A percentile compares a stretch with the other conserved stretches of the same genome.
Evolutionary conservation across 257 asterid genomes (phyloP).

Genomic region (Craterostigma plantagineum): DNA sequence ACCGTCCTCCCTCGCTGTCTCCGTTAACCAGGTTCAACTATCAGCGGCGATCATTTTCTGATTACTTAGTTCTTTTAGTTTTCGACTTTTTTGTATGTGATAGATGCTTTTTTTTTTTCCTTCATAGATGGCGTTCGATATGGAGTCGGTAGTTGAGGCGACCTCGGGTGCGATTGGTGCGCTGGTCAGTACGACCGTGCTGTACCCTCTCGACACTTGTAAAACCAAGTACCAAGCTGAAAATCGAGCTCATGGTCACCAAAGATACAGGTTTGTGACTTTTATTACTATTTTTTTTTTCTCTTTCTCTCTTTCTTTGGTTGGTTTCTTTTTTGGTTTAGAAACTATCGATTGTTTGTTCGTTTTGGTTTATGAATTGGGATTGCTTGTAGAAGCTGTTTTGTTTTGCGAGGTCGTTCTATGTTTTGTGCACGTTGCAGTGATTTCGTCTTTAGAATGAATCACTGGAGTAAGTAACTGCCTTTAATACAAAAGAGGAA

Average conservation of each 20-base stretch:
- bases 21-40: too few species aligned
- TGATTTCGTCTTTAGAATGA: too few species aligned
- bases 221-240: constrained; percentile 94
- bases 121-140: constrained; percentile 13
- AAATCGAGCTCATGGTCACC: constrained; percentile 45
- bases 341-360: background rate
- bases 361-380: background rate
- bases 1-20: background rate
- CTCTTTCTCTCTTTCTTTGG: background rate
- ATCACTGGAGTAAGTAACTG: too few species aligned
- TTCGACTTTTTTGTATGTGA: too few species aligned
- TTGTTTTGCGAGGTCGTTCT: too few species aligned
- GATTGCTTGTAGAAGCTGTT: too few species aligned
- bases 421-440: too few species aligned
- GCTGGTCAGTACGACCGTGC: constrained; percentile 67
- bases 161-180: constrained; percentile 88
- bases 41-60: too few species aligned
- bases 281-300: background rate
- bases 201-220: constrained; percentile 90
- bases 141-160: constrained; percentile 82
- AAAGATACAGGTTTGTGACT: constrained; percentile 45
- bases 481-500: too few species aligned
- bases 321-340: background rate
- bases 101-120: too few species aligned
- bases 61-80: too few species aligned